Percentiles rank a stretch among this genome's conserved stretches.
These are phyloP conservation scores for Glutinoglossum americanum DNA, from an alignment of 495 filamentous ascomycete species.

Conservation along the genomic window DNA sequence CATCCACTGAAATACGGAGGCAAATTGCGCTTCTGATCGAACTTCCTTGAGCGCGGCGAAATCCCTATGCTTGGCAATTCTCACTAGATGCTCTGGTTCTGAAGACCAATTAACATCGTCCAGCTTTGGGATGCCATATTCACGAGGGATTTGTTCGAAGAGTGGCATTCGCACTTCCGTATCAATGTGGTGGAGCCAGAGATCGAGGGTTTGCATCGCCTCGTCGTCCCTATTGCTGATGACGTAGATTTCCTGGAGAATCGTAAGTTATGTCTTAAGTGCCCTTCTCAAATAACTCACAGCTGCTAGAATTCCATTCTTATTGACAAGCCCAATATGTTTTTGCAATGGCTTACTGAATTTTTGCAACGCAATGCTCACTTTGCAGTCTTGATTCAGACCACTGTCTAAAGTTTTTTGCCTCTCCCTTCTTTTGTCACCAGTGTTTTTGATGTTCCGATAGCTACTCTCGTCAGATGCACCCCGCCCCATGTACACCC, in stretches of 20 bases:
- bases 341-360: not conserved
- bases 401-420: not conserved
- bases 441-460: not conserved
- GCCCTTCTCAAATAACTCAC: no score
- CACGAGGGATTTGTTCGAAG: slow-evolving; percentile 14
- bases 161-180: slow-evolving; percentile 22
- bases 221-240: slow-evolving; percentile 28
- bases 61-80: no score
- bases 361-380: not conserved
- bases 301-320: not conserved
- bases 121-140: not conserved
- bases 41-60: no score
- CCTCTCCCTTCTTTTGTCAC: not conserved
- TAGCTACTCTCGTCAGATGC: not conserved
- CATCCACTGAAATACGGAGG: no score
- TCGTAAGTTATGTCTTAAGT: no score
- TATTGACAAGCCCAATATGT: not conserved
- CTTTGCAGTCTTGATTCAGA: not conserved
- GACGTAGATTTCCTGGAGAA: slow-evolving; percentile 30
- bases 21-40: no score
- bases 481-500: not conserved
- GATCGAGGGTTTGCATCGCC: slow-evolving; percentile 24
- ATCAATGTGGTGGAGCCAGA: slow-evolving; percentile 26
- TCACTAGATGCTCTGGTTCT: no score
- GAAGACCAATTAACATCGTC: not conserved